Evolutionary conservation across 257 asterid species (phyloP).

Genomic region (Fraxinus pennsylvanica): DNA sequence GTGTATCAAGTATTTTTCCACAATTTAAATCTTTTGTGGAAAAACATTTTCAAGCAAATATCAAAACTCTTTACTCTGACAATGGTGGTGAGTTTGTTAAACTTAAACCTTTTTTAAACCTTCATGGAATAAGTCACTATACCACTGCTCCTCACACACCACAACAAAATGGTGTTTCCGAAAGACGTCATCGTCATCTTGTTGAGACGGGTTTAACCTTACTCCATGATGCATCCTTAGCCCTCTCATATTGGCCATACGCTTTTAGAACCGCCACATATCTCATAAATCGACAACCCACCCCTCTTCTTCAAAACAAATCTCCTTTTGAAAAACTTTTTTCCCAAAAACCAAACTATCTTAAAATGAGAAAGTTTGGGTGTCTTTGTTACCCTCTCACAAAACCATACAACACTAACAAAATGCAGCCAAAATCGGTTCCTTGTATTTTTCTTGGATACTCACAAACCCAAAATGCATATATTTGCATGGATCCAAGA

Average conservation of each 20-base stretch:
- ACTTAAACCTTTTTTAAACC: neutral
- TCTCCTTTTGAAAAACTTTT: neutral
- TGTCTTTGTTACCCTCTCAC: neutral
- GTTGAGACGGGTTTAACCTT: neutral
- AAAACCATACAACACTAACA: neutral
- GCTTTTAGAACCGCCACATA: slow-evolving; percentile 12
- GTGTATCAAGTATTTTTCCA: neutral
- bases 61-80: neutral
- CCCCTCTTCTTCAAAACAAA: neutral
- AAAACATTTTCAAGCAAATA: neutral
- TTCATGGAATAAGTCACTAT: neutral
- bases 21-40: neutral
- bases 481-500: neutral
- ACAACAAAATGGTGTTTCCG: neutral
- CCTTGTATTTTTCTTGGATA: neutral
- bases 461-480: slow-evolving; percentile 1
- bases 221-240: neutral
- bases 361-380: neutral
- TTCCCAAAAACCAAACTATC: neutral
- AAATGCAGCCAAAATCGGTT: neutral
- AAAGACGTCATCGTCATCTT: too few species aligned
- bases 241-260: neutral
- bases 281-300: neutral
- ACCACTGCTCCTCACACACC: neutral
- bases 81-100: slow-evolving; percentile 7